phyloP scores from a whole-genome alignment of 1,284 basidiomycete species.

The Microbotryomycetes sp. region DNA sequence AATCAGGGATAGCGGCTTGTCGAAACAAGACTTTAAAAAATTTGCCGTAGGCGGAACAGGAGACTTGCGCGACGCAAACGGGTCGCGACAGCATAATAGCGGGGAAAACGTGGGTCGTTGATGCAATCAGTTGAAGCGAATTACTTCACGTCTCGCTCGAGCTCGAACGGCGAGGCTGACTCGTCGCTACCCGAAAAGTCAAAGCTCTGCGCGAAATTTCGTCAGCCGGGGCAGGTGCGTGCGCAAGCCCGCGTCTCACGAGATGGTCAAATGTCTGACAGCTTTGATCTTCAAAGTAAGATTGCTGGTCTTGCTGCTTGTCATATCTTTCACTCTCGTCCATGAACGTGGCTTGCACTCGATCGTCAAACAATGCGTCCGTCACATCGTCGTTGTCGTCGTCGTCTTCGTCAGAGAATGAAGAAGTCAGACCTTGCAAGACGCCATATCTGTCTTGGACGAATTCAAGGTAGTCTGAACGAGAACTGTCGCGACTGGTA shows the following conservation, averaged over 20 bases:
- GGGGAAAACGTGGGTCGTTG: not conserved
- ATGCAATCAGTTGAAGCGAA: not conserved
- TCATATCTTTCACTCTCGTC: no score
- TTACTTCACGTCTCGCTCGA: no score
- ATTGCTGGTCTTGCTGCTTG: no score
- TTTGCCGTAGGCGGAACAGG: constrained; percentile 4
- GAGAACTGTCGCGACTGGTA: no score
- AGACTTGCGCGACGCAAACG: not conserved
- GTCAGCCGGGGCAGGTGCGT: not conserved
- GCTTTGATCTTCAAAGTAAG: not conserved
- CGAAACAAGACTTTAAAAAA: not conserved
- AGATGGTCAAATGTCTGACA: not conserved
- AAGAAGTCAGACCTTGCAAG: not conserved
- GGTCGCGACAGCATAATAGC: no score
- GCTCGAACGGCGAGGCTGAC: no score
- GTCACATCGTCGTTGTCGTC: not conserved
- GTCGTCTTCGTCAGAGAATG: not conserved
- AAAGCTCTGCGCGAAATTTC: no score
- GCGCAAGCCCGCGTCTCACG: not conserved
- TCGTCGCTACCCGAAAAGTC: no score
- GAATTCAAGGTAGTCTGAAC: no score
- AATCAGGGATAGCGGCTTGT: constrained; percentile 3
- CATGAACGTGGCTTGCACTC: no score
- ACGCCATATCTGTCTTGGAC: no score
- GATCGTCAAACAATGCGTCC: no score